Evolutionary conservation across 2,329 filamentous ascomycete species (phyloP).

Genomic region (Blastomyces gilchristii): DNA sequence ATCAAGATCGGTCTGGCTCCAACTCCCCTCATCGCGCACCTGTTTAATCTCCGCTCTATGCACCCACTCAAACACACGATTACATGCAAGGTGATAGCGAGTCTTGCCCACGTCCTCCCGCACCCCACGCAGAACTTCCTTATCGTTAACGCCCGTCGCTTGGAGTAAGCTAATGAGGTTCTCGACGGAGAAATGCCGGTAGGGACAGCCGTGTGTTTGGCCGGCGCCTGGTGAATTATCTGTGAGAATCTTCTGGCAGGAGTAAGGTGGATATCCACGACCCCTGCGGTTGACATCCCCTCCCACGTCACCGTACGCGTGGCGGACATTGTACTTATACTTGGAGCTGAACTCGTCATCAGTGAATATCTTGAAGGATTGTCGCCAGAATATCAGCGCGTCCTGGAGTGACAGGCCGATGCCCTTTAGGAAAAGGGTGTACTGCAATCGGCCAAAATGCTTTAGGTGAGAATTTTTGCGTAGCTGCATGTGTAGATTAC

Average conservation of each 20-base stretch:
- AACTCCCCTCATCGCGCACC: slow-evolving; percentile 63
- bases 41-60: slow-evolving; percentile 70
- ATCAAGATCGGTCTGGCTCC: slow-evolving; percentile 68
- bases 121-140: slow-evolving; percentile 66
- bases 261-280: slow-evolving; percentile 80
- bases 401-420: slow-evolving; percentile 89
- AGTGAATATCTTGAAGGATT: slow-evolving; percentile 71
- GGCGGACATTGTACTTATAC: slow-evolving; percentile 94
- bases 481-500: slow-evolving; percentile 73
- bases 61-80: slow-evolving; percentile 80
- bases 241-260: slow-evolving; percentile 87
- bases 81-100: slow-evolving; percentile 91
- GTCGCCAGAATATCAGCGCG: slow-evolving; percentile 82
- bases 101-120: slow-evolving; percentile 81
- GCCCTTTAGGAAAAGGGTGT: slow-evolving; percentile 92
- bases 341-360: slow-evolving; percentile 97
- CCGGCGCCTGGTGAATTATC: slow-evolving; percentile 79
- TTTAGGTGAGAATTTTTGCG: slow-evolving; percentile 85
- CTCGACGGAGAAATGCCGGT: slow-evolving; percentile 80
- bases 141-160: slow-evolving; percentile 66
- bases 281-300: slow-evolving; percentile 81
- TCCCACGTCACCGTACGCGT: slow-evolving; percentile 88
- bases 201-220: slow-evolving; percentile 92
- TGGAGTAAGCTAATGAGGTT: slow-evolving; percentile 72
- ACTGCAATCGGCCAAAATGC: slow-evolving; percentile 86